Percentiles rank a stretch among this genome's conserved stretches.
Evolutionary conservation across 371 early-diverging fungal genomes (phyloP).

Genomic region (Lichtheimia corymbifera): DNA sequence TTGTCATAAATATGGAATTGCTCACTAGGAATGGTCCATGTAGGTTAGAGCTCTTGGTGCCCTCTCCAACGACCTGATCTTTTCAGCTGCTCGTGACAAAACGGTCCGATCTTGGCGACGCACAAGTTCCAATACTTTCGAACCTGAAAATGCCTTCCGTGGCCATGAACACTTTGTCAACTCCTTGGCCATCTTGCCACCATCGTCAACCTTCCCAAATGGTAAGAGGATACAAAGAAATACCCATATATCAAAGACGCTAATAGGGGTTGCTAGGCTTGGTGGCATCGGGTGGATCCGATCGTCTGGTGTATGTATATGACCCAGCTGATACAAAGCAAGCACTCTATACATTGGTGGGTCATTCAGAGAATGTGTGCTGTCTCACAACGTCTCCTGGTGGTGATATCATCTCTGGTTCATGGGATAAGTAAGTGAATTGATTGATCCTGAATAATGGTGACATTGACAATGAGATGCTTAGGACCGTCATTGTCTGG

Average conservation of each 20-base stretch:
- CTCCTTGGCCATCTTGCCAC: conserved; percentile 66
- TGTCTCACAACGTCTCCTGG: conserved; percentile 65
- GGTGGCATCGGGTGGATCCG: conserved; percentile 82
- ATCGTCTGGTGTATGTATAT: conserved; percentile 82
- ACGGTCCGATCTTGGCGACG: conserved; percentile 69
- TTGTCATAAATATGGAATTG: not conserved
- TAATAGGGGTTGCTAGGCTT: conserved; percentile 55
- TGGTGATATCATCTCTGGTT: conserved; percentile 86
- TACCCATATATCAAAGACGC: not conserved
- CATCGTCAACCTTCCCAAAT: conserved; percentile 58
- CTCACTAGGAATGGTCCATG: not conserved
- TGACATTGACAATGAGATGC: not conserved
- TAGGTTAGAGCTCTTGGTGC: conserved; percentile 78
- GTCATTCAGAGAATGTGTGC: conserved; percentile 90
- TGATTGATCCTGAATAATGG: not conserved
- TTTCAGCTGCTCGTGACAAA: conserved; percentile 83
- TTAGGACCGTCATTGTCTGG: conserved; percentile 73
- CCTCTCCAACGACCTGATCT: conserved; percentile 60
- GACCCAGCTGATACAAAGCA: conserved; percentile 61
- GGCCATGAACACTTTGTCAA: conserved; percentile 87
- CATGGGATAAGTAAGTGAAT: conserved; percentile 90
- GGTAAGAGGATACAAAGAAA: conserved; percentile 45
- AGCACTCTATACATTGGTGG: conserved; percentile 71
- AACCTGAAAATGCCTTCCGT: conserved; percentile 50
- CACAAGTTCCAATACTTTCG: conserved; percentile 48